These are phyloP conservation scores for Dictyostelium brefeldianum DNA, from an alignment of 78 protist species.

Conservation along the genomic window DNA sequence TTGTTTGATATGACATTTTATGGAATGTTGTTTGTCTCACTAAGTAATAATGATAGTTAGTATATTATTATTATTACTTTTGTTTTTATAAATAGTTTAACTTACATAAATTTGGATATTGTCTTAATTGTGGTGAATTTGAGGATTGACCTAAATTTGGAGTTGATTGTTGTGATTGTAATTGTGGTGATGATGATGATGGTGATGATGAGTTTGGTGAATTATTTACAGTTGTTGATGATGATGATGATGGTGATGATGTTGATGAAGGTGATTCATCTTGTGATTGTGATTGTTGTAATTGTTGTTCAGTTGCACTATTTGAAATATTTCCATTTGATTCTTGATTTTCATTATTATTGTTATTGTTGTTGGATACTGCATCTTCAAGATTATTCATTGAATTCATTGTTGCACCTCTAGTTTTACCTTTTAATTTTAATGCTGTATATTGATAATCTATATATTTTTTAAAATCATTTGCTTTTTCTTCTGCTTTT, in stretches of 20 bases:
- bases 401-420: constrained; percentile 28
- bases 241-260: neutral
- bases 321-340: neutral
- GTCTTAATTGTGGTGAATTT: constrained; percentile 20
- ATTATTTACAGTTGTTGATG: neutral
- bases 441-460: constrained; percentile 26
- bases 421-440: constrained; percentile 22
- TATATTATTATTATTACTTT: no score
- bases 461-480: constrained; percentile 47
- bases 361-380: no score
- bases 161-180: neutral
- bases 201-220: neutral
- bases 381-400: constrained; percentile 8
- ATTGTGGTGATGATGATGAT: neutral
- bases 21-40: constrained; percentile 67
- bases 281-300: neutral
- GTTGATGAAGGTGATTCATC: no score
- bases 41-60: no score
- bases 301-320: neutral
- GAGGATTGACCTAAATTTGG: neutral
- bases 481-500: constrained; percentile 74
- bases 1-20: constrained; percentile 51
- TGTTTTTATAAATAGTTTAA: no score
- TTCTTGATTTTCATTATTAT: neutral
- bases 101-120: constrained; percentile 32